Base-by-base conservation (phyloP, 2,329 filamentous ascomycete genomes). In the Tolypocladium tundrense region DNA sequence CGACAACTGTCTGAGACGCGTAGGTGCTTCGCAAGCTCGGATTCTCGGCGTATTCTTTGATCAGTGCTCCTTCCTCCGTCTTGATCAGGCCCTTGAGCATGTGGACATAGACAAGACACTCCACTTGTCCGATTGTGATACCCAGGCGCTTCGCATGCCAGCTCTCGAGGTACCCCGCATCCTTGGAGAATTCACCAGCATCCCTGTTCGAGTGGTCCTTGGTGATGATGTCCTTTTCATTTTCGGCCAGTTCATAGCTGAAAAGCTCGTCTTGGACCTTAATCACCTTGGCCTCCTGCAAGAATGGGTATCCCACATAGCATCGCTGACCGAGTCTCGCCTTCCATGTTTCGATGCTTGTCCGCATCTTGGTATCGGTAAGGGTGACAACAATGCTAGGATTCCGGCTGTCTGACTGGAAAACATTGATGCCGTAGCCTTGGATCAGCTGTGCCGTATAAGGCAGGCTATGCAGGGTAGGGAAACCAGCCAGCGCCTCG, bases 301-400 rank as follows among this genome's bases (percentile, higher is more conserved):
- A 75, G 75, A 97, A 99, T 1, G 94, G 94, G 68, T 96, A 99
- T 42, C 93, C 92, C 60, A 97, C 89, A 69, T 91, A 91, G 60
- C 96, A 92, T 60, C 87, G 86, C 72, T 93, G 83, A 51, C 92
- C 93, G 51, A 99, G 80, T 68, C 91, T 93, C 54, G 78, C 75
- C 70, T 91, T 90, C 57, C 92, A 92, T 57, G 83, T 76, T 63
- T 89, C 85, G 27, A 86, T 79, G 62, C 83, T 88, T 53, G 88
- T 86, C 41, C 88, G 85, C 59, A 77, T 74, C 62, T 92, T 90
- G 0, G 89, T 84, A 42, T 90, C 87, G 39, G 86, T 80, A 54
- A 99, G 78, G 2, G 90, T 96, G 58, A 97, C 82, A 31, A 97
- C 84, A 85, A 97, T 92, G 72, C 93, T 99, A 72, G 97, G 92